Conservation (phyloP, 176 grass and related monocot genomes). For the Themeda triandra region DNA sequence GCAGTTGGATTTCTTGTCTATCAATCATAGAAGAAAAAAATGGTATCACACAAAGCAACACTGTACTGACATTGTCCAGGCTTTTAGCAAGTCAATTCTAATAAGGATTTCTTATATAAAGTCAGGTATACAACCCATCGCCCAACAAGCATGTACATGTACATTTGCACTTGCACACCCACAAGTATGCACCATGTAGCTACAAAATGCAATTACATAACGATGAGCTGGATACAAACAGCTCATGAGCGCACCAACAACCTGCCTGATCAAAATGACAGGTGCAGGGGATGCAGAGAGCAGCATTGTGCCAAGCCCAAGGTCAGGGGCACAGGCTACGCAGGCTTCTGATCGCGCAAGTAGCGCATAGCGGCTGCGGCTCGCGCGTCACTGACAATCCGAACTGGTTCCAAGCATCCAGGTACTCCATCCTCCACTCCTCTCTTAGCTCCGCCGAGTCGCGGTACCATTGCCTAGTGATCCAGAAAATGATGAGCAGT, state of each 20-base stretch:
- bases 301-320: not conserved
- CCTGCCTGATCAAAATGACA: slow-evolving; percentile 19
- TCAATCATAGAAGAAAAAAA: not conserved
- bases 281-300: not conserved
- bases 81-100: not conserved
- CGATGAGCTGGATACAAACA: not conserved
- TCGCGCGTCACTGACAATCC: slow-evolving; percentile 36
- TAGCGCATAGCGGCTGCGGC: slow-evolving; percentile 42
- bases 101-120: not conserved
- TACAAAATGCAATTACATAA: not conserved
- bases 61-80: not conserved
- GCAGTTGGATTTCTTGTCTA: no score
- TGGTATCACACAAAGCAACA: not conserved
- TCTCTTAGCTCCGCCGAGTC: slow-evolving; percentile 69
- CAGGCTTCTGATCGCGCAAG: slow-evolving; percentile 76
- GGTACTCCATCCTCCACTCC: slow-evolving; percentile 77
- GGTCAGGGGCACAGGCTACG: slow-evolving; percentile 62
- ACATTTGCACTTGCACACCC: not conserved
- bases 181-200: not conserved
- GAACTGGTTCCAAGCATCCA: slow-evolving; percentile 63
- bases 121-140: not conserved
- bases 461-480: slow-evolving; percentile 75
- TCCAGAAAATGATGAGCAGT: not conserved
- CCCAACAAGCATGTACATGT: slow-evolving; percentile 12
- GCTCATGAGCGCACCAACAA: not conserved